Base-by-base conservation (phyloP, 2,329 filamentous ascomycete species). In the Xylariaceae sp. region DNA sequence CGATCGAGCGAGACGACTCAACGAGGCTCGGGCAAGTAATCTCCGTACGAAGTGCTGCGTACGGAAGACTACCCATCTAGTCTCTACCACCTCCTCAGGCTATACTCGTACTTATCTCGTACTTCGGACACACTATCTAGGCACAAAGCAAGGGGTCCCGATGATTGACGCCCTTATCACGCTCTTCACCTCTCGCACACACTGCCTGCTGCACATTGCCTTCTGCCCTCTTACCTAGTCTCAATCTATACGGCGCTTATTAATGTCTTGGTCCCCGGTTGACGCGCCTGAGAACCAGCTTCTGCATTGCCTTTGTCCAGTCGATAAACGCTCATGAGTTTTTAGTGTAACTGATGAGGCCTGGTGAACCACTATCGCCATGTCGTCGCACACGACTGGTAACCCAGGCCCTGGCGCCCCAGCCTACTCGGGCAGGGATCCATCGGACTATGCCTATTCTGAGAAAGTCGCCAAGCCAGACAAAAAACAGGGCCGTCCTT, bases 401-500 rank as follows among this genome's bases (percentile, higher is more conserved):
- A 54, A 42, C 37, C 11, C 8, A 42, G 37, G 9, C 37, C 37
- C 37, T 42, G 9, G 37, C 37, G 42, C 45, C 50, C 48, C 51
- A 17, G 15, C 37, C 48, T 18, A 34, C 45, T 37, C 18, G 48
- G 51, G 55, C 39, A 30, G 18, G 37, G 59, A 45, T 51, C 58
- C 54, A 62, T 56, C 54, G 51, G 58, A 54, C 63, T 58, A 60
- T 59, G 57, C 64, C 59, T 53, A 52, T 56, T 61, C 48, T 55
- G 58, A 60, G 49, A 55, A 61, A 58, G 57, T 58, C 61, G 66
- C 65, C 67, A 67, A 68, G 66, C 55, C 57, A 64, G 52, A 60
- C 62, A 64, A 59, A 63, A 60, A 54, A 50, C 59, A 60, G 51
- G 63, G 62, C 55, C 15, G 56, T 62, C 61, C 66, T 61, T 61